Conservation (phyloP, 306 rosid genomes). For the Cicer arietinum region DNA sequence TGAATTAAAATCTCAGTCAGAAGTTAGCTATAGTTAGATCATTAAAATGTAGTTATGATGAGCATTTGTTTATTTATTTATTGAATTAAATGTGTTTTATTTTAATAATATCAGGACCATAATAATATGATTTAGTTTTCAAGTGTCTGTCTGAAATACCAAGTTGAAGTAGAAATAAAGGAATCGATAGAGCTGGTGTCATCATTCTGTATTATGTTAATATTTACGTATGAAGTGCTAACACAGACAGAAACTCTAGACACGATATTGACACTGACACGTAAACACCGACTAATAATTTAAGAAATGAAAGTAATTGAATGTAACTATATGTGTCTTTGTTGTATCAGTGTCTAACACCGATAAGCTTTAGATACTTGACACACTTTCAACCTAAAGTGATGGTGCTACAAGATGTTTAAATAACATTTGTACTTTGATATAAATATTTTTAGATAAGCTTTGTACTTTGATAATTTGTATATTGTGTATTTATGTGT, state of each 20-base stretch:
- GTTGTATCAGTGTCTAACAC: too few species aligned
- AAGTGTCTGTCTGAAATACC: conserved; percentile 18
- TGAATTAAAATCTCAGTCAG: background rate
- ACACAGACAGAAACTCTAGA: too few species aligned
- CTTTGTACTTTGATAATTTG: background rate
- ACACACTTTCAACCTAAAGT: too few species aligned
- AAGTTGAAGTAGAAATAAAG: conserved; percentile 34
- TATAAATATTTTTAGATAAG: background rate
- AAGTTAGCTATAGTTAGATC: background rate
- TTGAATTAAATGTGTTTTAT: conserved; percentile 27
- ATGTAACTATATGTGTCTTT: too few species aligned
- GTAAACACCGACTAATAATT: too few species aligned
- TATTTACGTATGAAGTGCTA: background rate
- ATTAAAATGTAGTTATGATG: conserved; percentile 1
- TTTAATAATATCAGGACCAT: conserved; percentile 13
- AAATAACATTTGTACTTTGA: background rate
- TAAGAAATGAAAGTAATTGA: too few species aligned
- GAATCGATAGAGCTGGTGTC: conserved; percentile 8
- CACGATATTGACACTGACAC: too few species aligned
- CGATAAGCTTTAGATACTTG: too few species aligned
- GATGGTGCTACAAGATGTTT: too few species aligned
- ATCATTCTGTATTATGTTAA: conserved; percentile 11
- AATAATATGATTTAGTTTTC: conserved; percentile 22
- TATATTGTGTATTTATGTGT: conserved; percentile 19
- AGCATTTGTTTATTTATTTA: background rate